Evolutionary conservation across 1,284 basidiomycete genomes (phyloP).

Genomic region (Fomitopsis palustris): DNA sequence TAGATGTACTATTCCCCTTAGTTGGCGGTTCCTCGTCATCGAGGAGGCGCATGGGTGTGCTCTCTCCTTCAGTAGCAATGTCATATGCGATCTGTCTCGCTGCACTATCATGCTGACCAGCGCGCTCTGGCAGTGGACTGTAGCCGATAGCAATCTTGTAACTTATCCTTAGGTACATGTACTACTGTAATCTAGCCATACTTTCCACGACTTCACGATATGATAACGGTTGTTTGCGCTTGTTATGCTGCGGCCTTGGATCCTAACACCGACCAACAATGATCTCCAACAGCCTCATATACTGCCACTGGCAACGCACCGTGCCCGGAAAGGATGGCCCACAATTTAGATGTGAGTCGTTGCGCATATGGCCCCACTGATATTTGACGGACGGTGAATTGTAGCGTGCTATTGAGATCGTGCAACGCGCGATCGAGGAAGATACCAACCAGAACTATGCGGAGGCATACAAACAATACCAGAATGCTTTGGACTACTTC

Average conservation of each 20-base stretch:
- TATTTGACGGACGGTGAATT: neutral
- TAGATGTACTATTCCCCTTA: constrained; percentile 30
- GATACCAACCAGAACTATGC: constrained; percentile 93
- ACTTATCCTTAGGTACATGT: constrained; percentile 6
- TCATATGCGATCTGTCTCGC: constrained; percentile 11
- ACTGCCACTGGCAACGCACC: constrained; percentile 3
- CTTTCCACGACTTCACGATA: neutral
- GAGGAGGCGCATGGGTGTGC: constrained; percentile 14
- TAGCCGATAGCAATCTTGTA: constrained; percentile 8
- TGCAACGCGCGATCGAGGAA: constrained; percentile 93
- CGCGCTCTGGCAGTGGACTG: constrained; percentile 1
- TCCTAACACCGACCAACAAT: constrained; percentile 26
- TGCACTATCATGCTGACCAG: constrained; percentile 4
- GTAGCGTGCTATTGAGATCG: constrained; percentile 94
- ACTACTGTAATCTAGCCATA: constrained; percentile 9
- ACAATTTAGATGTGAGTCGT: constrained; percentile 34
- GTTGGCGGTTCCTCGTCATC: constrained; percentile 17
- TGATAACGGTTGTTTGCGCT: constrained; percentile 15
- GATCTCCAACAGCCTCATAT: constrained; percentile 5
- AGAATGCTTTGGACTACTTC: constrained; percentile 97
- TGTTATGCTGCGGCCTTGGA: constrained; percentile 22
- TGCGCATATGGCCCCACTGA: neutral
- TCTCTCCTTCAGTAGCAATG: constrained; percentile 20
- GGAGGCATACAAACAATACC: constrained; percentile 92
- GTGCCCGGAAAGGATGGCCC: constrained; percentile 25